A percentile compares a stretch with the other conserved stretches of the same genome.
These are phyloP conservation scores for Bauhinia variegata DNA, from an alignment of 306 rosid species.

Conservation along the genomic window DNA sequence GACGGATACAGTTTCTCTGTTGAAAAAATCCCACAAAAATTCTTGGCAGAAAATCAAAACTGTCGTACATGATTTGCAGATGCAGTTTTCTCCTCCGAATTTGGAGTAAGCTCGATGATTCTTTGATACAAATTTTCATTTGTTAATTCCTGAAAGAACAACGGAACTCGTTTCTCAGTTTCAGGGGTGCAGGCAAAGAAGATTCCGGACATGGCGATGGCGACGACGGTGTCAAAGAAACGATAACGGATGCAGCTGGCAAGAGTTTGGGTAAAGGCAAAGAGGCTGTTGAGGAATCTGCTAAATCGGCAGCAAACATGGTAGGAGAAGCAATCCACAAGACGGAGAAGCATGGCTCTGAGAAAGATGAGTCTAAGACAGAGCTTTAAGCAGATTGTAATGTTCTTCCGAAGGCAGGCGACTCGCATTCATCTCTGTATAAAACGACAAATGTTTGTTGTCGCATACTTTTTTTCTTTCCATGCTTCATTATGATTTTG, in stretches of 20 bases:
- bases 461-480: too few relatives aligned
- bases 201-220: neutral
- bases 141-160: neutral
- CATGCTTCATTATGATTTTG: too few relatives aligned
- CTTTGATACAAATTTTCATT: neutral
- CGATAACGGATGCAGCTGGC: conserved; percentile 50
- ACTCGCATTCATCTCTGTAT: neutral
- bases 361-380: conserved; percentile 40
- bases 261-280: conserved; percentile 59
- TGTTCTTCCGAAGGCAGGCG: neutral
- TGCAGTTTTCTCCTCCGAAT: conserved; percentile 59
- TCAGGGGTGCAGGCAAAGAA: conserved; percentile 39
- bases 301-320: conserved; percentile 58
- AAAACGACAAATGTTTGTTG: neutral
- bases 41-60: conserved; percentile 58
- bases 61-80: conserved; percentile 49
- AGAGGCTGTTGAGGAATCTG: conserved; percentile 62
- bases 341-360: conserved; percentile 32
- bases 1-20: conserved; percentile 43
- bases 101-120: conserved; percentile 52
- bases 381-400: conserved; percentile 47
- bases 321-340: conserved; percentile 52
- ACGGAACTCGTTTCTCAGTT: conserved; percentile 35
- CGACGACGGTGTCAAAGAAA: conserved; percentile 7
- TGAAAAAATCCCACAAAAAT: conserved; percentile 56